Conservation (phyloP, 345 rosid species). For the Geranium brycei region DNA sequence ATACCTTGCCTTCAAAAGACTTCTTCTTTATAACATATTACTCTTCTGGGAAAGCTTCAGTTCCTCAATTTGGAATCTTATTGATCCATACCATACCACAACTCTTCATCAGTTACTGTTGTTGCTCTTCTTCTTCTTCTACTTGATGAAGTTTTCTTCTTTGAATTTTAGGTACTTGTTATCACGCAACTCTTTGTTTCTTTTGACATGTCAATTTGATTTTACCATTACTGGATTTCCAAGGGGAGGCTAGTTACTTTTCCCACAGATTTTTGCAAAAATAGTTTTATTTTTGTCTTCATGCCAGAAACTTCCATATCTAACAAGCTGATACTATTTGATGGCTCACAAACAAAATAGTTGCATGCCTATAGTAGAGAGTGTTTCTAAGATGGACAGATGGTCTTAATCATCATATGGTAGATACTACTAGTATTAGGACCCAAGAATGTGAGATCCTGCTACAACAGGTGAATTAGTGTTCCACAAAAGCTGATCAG, state of each 20-base stretch:
- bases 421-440: too few relatives aligned
- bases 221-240: too few relatives aligned
- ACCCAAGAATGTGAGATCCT: too few relatives aligned
- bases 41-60: slow-evolving; percentile 17
- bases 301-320: too few relatives aligned
- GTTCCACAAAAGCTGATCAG: not conserved
- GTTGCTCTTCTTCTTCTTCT: not conserved
- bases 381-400: too few relatives aligned
- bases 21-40: slow-evolving; percentile 14
- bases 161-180: not conserved
- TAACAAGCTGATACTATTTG: too few relatives aligned
- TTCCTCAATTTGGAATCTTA: slow-evolving; percentile 16
- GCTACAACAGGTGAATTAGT: not conserved
- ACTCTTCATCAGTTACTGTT: not conserved
- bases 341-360: too few relatives aligned
- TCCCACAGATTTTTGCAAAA: too few relatives aligned
- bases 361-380: too few relatives aligned
- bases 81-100: not conserved
- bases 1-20: slow-evolving; percentile 32
- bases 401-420: too few relatives aligned
- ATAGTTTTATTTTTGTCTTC: not conserved
- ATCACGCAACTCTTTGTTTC: not conserved
- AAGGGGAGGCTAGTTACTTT: too few relatives aligned
- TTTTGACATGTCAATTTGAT: not conserved
- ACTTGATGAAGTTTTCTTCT: not conserved